These are phyloP conservation scores for Vitis hybrid DNA, from an alignment of 177 flowering plant genomes.

Conservation along the genomic window DNA sequence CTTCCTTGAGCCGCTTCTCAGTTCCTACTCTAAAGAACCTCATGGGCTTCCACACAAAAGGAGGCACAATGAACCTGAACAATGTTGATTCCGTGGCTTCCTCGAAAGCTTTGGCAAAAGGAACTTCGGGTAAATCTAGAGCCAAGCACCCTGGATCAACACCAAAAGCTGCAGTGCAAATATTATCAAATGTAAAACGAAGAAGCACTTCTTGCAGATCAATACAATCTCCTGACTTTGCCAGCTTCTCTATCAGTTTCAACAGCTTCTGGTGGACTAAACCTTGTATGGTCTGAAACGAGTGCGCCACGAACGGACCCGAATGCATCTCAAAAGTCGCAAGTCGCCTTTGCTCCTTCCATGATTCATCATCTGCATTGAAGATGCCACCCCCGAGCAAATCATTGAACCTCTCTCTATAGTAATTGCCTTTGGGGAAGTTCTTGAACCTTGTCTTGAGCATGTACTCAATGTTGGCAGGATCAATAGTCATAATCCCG, in stretches of 20 bases:
- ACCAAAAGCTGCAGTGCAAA: slow-evolving; percentile 51
- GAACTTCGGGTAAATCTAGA: slow-evolving; percentile 38
- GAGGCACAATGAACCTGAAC: slow-evolving; percentile 41
- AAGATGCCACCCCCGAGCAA: slow-evolving; percentile 66
- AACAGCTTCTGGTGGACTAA: slow-evolving; percentile 43
- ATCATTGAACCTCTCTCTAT: slow-evolving; percentile 48
- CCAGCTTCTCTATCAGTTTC: slow-evolving; percentile 25
- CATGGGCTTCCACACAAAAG: slow-evolving; percentile 46
- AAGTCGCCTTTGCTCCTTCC: slow-evolving; percentile 47
- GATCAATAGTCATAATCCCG: slow-evolving; percentile 47
- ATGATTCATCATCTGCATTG: slow-evolving; percentile 48
- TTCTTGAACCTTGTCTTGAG: slow-evolving; percentile 56
- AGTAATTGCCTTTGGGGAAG: slow-evolving; percentile 61
- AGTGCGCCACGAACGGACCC: slow-evolving; percentile 32
- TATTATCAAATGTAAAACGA: slow-evolving; percentile 58
- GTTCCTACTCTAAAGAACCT: slow-evolving; percentile 32
- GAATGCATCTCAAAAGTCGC: slow-evolving; percentile 54
- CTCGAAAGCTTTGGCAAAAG: slow-evolving; percentile 62
- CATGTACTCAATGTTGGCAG: slow-evolving; percentile 55
- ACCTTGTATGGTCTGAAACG: slow-evolving; percentile 23
- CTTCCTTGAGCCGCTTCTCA: slow-evolving; percentile 39
- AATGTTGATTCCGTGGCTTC: slow-evolving; percentile 40
- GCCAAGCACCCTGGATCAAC: slow-evolving; percentile 50
- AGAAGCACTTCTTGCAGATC: slow-evolving; percentile 58
- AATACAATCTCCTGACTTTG: slow-evolving; percentile 13